Base-by-base conservation (phyloP, 1,139 yeast species). In the Geotrichum histeridarum region DNA sequence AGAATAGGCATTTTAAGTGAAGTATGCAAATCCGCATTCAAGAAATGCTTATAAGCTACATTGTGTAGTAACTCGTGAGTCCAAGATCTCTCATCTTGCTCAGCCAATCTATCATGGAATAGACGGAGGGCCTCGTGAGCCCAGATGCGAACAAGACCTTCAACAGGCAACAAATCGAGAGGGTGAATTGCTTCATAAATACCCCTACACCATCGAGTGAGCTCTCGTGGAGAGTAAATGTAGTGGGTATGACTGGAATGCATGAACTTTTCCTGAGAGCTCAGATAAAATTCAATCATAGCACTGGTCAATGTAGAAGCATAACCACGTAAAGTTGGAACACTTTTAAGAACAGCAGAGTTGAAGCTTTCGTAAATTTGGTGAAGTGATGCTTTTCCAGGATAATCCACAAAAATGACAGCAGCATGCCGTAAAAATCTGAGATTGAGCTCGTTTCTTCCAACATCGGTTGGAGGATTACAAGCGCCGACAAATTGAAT, bases 401-500 rank as follows among this genome's bases (percentile, higher is more conserved):
- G 98, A 64, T 90, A 86, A 61, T 85, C 96, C 6, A 91, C 87
- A 80, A 83, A 79, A 0, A 93, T 63, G 6, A 89, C 74, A 0
- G 85, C 72, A 5, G 81, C 76, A 63, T 85, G 94, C 8, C 95
- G 76, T 50, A 87, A 69, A 63, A 91, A 84, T 51, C 97, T 73
- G n/a, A 73, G 67, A 1, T 82, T 73, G 37, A 93, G 67, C 2
- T 67, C 68, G 15, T 77, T 74, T 60, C 99, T 77, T 0, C 97
- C 96, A 1, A 82, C 80, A 68, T 88, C 95, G 1, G 82, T 75
- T 0, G 96, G 84, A 0, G 97, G 93, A 64, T 93, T 93, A 68
- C 98, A 93, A 0, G 99, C 98, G 6, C 95, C 98, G 11, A 91
- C 95, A 71, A 93, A 79, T 64, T 86, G 95, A 41, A 93, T 75